Evolutionary conservation across 1,284 basidiomycete species (phyloP).

Genomic region (Volvariella surrecta): DNA sequence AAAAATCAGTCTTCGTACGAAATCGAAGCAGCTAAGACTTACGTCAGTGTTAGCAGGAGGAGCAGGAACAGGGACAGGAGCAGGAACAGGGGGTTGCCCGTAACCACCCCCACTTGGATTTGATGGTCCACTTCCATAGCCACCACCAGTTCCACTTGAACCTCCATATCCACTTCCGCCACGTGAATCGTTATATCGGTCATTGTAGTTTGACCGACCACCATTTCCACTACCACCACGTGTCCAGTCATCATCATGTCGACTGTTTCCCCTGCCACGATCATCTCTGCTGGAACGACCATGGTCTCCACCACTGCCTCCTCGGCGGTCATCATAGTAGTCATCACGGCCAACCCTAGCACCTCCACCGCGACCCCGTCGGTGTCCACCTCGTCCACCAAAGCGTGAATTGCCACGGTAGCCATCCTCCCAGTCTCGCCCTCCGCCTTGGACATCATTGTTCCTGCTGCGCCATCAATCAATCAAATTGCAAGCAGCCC

Average conservation of each 20-base stretch:
- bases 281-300: conserved; percentile 20
- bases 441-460: conserved; percentile 15
- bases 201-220: conserved; percentile 27
- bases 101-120: conserved; percentile 7
- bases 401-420: conserved; percentile 27
- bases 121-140: conserved; percentile 23
- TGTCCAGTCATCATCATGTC: conserved; percentile 34
- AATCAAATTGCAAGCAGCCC: conserved; percentile 2
- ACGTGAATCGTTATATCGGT: conserved; percentile 23
- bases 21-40: no score
- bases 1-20: conserved; percentile 3
- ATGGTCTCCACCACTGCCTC: conserved; percentile 32
- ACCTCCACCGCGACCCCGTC: conserved; percentile 24
- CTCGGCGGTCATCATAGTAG: conserved; percentile 24
- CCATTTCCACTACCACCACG: conserved; percentile 33
- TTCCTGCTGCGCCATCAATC: conserved; percentile 4
- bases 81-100: conserved; percentile 13
- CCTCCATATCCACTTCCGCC: conserved; percentile 26
- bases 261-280: conserved; percentile 30
- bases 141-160: conserved; percentile 19
- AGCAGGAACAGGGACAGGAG: conserved; percentile 12
- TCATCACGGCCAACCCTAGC: conserved; percentile 29
- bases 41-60: conserved; percentile 11
- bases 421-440: conserved; percentile 37
- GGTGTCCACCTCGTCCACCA: conserved; percentile 28